Evolutionary conservation across 2,329 filamentous ascomycete genomes (phyloP), one percentile per base, ranked within the genome.

Genomic region (Aquanectria penicillioides): DNA sequence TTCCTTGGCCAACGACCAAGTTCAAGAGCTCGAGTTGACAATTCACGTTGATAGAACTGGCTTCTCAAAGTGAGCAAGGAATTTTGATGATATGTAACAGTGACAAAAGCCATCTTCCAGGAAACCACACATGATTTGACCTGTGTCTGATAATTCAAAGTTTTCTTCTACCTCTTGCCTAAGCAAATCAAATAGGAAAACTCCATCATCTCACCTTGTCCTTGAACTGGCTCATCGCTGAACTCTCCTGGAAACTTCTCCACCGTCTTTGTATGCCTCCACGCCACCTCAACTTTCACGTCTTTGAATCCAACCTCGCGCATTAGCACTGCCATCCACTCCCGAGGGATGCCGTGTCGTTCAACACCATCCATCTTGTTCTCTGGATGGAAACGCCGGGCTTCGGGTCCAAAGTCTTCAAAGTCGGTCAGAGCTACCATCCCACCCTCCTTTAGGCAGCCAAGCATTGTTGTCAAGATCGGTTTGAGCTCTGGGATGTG

Each of bases 361-460:
- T 85, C 81, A 2, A 86, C 84, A 2, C 83, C 83, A 0, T 75
- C 75, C 76, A 85, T 79, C 70, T 83, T 85, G 18, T 66, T 66
- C 63, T 78, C 73, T 0, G 84, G 79, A 70, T 87, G 84, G 64
- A 86, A 87, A 43, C 71, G 72, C 26, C 79, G 73, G 2, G 83
- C 81, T 37, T 80, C 80, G 0, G 79, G 78, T 0, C 84, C 84
- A 67, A 81, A 82, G 61, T 86, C 80, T 66, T 87, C 83, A 67
- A 82, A 87, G 65, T 87, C 85, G 2, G 84, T 87, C 63, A 87
- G 69, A 2, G 81, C 81, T 1, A 86, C 74, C 48, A 70, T 65
- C 0, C 83, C 85, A 0, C 82, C 83, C 0, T 75, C 69, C 51
- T 74, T 78, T 37, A 87, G 71, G 33, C 80, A 81, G 6, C 75